phyloP scores from a whole-genome alignment of 2,329 filamentous ascomycete species.

The Ampelomyces quisqualis region DNA sequence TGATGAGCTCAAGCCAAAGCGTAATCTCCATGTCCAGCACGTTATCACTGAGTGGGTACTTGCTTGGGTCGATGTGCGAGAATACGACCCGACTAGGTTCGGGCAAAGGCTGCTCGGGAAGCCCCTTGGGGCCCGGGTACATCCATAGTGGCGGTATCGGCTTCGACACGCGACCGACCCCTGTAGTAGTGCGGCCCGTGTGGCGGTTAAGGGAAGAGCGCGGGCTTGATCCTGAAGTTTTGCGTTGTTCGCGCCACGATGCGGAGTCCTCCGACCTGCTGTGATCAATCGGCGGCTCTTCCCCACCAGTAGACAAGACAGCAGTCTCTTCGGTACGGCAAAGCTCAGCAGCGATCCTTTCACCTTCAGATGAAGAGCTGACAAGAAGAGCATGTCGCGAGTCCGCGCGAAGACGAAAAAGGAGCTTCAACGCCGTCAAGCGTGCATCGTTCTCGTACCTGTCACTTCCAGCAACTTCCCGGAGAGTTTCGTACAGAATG shows the following conservation, averaged over 20 bases:
- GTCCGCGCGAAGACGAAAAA: constrained; percentile 82
- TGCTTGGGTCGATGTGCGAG: constrained; percentile 48
- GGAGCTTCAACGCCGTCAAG: constrained; percentile 43
- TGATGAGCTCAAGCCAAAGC: constrained; percentile 73
- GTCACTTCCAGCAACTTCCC: constrained; percentile 35
- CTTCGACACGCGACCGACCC: constrained; percentile 32
- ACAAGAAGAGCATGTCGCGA: constrained; percentile 76
- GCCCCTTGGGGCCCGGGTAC: constrained; percentile 54
- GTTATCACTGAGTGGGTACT: constrained; percentile 37
- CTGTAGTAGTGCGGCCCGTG: constrained; percentile 24
- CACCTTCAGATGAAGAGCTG: constrained; percentile 67
- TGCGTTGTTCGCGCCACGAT: constrained; percentile 37
- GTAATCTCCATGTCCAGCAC: constrained; percentile 52
- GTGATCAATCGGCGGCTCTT: constrained; percentile 39
- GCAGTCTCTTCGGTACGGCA: constrained; percentile 62
- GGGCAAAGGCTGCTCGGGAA: constrained; percentile 56
- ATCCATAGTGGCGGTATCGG: constrained; percentile 55
- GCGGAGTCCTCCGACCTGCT: constrained; percentile 29
- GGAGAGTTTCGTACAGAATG: constrained; percentile 43
- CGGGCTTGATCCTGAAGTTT: constrained; percentile 32
- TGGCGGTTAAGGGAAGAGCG: constrained; percentile 38
- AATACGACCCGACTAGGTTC: constrained; percentile 54
- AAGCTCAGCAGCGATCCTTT: constrained; percentile 69
- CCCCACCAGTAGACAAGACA: constrained; percentile 46
- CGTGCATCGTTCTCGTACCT: constrained; percentile 41